Percentiles rank a stretch among this genome's conserved stretches.
phyloP scores from a whole-genome alignment of 2,329 filamentous ascomycete species.

The Neofusicoccum cordaticola region DNA sequence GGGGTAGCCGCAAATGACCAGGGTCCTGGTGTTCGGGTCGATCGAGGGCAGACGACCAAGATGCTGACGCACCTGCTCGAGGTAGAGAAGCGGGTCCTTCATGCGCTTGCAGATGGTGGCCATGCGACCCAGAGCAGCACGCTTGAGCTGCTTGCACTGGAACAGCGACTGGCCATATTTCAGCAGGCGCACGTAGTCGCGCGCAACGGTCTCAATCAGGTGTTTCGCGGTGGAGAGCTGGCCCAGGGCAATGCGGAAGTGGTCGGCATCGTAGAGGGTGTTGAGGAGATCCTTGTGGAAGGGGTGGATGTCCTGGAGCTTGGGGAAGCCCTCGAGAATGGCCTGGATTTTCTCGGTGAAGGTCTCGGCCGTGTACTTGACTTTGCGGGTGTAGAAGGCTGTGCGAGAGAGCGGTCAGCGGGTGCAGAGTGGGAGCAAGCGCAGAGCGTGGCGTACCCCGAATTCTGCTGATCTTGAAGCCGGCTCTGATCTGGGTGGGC shows the following conservation, averaged over 20 bases:
- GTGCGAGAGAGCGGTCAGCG: neutral
- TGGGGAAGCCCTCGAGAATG: constrained; percentile 90
- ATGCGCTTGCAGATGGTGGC: constrained; percentile 92
- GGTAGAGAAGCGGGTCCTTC: constrained; percentile 90
- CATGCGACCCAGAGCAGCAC: constrained; percentile 94
- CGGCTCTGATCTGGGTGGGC: constrained; percentile 86
- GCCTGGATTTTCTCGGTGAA: constrained; percentile 89
- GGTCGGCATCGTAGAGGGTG: constrained; percentile 94
- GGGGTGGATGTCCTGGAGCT: constrained; percentile 89
- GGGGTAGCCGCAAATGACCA: constrained; percentile 95
- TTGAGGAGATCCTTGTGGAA: constrained; percentile 93
- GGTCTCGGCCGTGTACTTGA: constrained; percentile 97
- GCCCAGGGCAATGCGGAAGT: constrained; percentile 90
- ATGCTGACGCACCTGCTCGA: constrained; percentile 96
- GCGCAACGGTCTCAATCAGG: constrained; percentile 90
- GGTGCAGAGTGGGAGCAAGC: constrained; percentile 34
- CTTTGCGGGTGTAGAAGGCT: constrained; percentile 95
- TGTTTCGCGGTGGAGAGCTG: constrained; percentile 96
- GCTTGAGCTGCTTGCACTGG: constrained; percentile 99
- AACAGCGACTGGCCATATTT: constrained; percentile 97
- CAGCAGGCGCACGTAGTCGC: constrained; percentile 92
- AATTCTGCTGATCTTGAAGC: constrained; percentile 95
- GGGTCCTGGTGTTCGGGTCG: constrained; percentile 92
- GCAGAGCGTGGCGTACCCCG: constrained; percentile 38
- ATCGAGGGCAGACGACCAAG: constrained; percentile 96